Percentiles rank a stretch among this genome's conserved stretches.
These are phyloP conservation scores for Xylaria sp. DNA, from an alignment of 495 filamentous ascomycete species.

Conservation along the genomic window DNA sequence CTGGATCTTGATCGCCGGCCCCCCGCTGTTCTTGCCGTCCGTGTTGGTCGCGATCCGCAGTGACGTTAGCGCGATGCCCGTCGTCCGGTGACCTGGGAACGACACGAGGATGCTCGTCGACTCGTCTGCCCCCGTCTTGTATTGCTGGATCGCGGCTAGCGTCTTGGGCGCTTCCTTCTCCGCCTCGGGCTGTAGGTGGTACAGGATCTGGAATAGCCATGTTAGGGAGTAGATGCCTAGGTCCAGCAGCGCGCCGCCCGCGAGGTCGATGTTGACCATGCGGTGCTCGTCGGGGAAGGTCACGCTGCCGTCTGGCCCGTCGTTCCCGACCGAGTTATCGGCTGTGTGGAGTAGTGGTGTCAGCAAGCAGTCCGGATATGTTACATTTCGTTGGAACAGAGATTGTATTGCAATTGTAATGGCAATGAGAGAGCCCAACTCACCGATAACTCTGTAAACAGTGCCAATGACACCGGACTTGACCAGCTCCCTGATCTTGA, in stretches of 20 bases:
- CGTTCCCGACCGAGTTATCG: conserved; percentile 62
- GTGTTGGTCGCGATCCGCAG: conserved; percentile 73
- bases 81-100: conserved; percentile 70
- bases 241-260: conserved; percentile 84
- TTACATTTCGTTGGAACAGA: no score
- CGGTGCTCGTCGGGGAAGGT: conserved; percentile 66
- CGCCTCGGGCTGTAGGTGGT: conserved; percentile 73
- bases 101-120: conserved; percentile 78
- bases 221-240: conserved; percentile 89
- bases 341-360: conserved; percentile 48
- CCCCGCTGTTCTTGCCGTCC: conserved; percentile 65
- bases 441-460: conserved; percentile 74
- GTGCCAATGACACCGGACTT: conserved; percentile 73
- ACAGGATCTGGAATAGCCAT: conserved; percentile 93
- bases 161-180: conserved; percentile 56
- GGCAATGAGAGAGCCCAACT: conserved; percentile 27
- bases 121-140: conserved; percentile 85
- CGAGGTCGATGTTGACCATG: conserved; percentile 87
- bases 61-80: conserved; percentile 80
- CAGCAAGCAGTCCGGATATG: conserved; percentile 10
- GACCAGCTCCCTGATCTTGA: conserved; percentile 76
- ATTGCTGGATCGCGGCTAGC: conserved; percentile 72
- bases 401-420: not conserved
- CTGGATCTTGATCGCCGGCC: conserved; percentile 79
- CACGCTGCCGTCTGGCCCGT: conserved; percentile 48